Evolutionary conservation across 2,329 filamentous ascomycete genomes (phyloP).

Genomic region (Elsinoe necatrix): DNA sequence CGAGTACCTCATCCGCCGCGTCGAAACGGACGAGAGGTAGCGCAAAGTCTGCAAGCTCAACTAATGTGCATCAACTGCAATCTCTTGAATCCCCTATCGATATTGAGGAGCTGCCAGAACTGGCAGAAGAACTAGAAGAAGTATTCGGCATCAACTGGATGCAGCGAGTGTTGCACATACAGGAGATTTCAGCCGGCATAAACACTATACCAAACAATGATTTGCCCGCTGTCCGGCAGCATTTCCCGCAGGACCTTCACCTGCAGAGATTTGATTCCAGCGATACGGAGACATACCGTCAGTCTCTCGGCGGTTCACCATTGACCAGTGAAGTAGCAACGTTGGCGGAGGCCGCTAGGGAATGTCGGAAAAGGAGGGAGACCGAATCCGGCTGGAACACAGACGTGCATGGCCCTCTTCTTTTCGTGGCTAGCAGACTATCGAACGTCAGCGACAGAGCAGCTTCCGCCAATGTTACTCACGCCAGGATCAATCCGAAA

Average conservation of each 20-base stretch:
- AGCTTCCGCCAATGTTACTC: neutral
- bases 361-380: neutral
- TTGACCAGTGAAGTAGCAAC: neutral
- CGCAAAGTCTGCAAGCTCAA: neutral
- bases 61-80: neutral
- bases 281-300: neutral
- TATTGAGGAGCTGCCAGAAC: neutral
- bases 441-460: neutral
- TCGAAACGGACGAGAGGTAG: neutral
- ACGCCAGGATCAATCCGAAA: neutral
- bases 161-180: neutral
- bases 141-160: neutral
- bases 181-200: neutral
- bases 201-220: neutral
- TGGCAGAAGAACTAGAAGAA: neutral
- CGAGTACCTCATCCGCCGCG: neutral
- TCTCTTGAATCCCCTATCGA: neutral
- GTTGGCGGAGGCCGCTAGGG: neutral
- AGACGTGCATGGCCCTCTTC: neutral
- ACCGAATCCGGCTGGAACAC: neutral
- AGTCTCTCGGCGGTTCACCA: neutral
- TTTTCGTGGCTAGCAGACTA: neutral
- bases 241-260: neutral
- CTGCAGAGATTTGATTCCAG: neutral
- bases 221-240: neutral